These are phyloP conservation scores for Henningerozyma blattae DNA, from an alignment of 805 yeast genomes.

Conservation along the genomic window DNA sequence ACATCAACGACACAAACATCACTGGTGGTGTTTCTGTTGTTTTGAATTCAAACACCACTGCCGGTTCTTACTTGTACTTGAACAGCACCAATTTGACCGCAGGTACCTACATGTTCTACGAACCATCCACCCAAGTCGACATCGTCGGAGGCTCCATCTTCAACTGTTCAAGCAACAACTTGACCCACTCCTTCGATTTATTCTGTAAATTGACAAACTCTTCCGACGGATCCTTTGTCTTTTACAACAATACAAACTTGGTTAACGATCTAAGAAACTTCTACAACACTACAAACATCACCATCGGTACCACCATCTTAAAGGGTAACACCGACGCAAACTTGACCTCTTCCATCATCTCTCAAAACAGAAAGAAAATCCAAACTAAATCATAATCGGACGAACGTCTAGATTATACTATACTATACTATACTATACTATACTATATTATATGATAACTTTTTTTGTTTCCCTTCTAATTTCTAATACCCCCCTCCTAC, in stretches of 20 bases:
- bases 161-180: neutral
- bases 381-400: too few species aligned
- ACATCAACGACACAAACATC: neutral
- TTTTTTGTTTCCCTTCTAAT: too few species aligned
- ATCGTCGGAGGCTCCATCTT: neutral
- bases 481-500: too few species aligned
- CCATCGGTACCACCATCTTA: neutral
- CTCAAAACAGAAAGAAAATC: slow-evolving; percentile 4
- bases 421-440: too few species aligned
- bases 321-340: neutral
- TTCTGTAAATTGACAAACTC: neutral
- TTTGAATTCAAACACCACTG: neutral
- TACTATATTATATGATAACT: too few species aligned
- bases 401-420: too few species aligned
- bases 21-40: neutral
- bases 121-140: neutral
- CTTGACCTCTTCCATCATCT: neutral
- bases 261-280: neutral
- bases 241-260: neutral
- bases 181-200: neutral
- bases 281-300: neutral
- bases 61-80: neutral
- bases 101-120: neutral
- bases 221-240: neutral
- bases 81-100: neutral